These are phyloP conservation scores for Agaricales sp. DNA, from an alignment of 1,284 basidiomycete species.

Conservation along the genomic window DNA sequence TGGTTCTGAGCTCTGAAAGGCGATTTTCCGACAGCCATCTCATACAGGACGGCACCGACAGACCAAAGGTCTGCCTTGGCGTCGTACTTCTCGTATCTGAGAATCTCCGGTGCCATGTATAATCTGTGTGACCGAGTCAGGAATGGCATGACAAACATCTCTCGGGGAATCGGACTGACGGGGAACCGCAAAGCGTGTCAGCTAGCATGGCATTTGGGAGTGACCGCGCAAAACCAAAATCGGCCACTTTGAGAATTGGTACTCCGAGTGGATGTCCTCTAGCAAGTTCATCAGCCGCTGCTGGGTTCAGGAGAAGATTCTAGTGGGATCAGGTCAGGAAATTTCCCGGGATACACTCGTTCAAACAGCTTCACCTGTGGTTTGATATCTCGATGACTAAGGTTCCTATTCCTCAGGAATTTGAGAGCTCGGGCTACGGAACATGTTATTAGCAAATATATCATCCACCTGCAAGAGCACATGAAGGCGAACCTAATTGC, in stretches of 20 bases:
- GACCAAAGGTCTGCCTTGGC: constrained; percentile 98
- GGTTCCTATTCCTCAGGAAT: constrained; percentile 81
- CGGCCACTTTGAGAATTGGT: constrained; percentile 92
- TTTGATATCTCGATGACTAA: constrained; percentile 97
- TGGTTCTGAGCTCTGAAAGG: constrained; percentile 96
- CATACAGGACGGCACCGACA: constrained; percentile 93
- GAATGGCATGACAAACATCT: too few species aligned
- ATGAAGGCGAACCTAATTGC: constrained; percentile 58
- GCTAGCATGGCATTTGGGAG: constrained; percentile 91
- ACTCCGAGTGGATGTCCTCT: constrained; percentile 87
- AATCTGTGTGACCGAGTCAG: constrained; percentile 43
- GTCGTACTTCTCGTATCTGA: constrained; percentile 96
- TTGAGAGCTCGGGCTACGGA: constrained; percentile 79
- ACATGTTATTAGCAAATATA: too few species aligned
- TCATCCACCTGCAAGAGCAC: constrained; percentile 4
- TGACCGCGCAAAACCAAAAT: constrained; percentile 95
- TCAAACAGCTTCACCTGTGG: constrained; percentile 62
- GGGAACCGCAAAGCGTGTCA: constrained; percentile 95
- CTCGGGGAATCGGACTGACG: constrained; percentile 59
- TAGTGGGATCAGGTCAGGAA: constrained; percentile 19
- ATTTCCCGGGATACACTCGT: neutral
- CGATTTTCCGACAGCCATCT: constrained; percentile 89
- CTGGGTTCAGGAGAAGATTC: constrained; percentile 86
- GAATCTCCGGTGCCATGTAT: constrained; percentile 99
- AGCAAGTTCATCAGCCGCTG: constrained; percentile 67